These are phyloP conservation scores for Dentipellis fragilis DNA, from an alignment of 768 basidiomycete genomes.

Conservation along the genomic window DNA sequence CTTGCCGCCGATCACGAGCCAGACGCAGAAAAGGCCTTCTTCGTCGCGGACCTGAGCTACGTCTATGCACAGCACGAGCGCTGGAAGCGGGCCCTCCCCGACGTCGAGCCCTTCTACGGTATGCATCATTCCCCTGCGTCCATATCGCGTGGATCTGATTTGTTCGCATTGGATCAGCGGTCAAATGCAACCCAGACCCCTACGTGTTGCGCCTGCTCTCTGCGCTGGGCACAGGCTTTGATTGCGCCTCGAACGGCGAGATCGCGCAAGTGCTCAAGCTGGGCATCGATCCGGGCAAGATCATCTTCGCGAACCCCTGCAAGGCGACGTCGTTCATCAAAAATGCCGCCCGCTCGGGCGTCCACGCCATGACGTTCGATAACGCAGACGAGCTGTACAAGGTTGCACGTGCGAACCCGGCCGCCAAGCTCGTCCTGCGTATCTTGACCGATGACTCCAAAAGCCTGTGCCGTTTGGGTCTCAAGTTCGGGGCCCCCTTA, in stretches of 20 bases:
- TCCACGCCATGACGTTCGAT: slow-evolving; percentile 96
- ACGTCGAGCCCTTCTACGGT: slow-evolving; percentile 95
- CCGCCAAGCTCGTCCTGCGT: slow-evolving; percentile 81
- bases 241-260: slow-evolving; percentile 94
- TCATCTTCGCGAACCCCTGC: slow-evolving; percentile 99
- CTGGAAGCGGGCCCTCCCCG: slow-evolving; percentile 69
- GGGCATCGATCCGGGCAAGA: slow-evolving; percentile 65
- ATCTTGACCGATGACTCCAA: slow-evolving; percentile 98
- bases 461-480: slow-evolving; percentile 83
- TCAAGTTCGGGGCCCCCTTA: slow-evolving; percentile 94
- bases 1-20: slow-evolving; percentile 41
- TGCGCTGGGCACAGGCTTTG: slow-evolving; percentile 86
- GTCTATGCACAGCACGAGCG: slow-evolving; percentile 79
- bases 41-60: slow-evolving; percentile 86
- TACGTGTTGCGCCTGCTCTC: slow-evolving; percentile 87
- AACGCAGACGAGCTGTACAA: slow-evolving; percentile 95
- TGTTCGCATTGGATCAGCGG: slow-evolving; percentile 39
- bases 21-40: slow-evolving; percentile 90
- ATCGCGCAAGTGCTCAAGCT: slow-evolving; percentile 71
- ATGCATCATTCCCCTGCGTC: slow-evolving; percentile 23
- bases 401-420: slow-evolving; percentile 69
- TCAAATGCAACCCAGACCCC: slow-evolving; percentile 98
- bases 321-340: slow-evolving; percentile 93
- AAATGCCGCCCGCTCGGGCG: slow-evolving; percentile 65
- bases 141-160: slow-evolving; percentile 52